phyloP scores from a whole-genome alignment of 2,329 filamentous ascomycete species.

The Magnaporthiopsis incrustans region DNA sequence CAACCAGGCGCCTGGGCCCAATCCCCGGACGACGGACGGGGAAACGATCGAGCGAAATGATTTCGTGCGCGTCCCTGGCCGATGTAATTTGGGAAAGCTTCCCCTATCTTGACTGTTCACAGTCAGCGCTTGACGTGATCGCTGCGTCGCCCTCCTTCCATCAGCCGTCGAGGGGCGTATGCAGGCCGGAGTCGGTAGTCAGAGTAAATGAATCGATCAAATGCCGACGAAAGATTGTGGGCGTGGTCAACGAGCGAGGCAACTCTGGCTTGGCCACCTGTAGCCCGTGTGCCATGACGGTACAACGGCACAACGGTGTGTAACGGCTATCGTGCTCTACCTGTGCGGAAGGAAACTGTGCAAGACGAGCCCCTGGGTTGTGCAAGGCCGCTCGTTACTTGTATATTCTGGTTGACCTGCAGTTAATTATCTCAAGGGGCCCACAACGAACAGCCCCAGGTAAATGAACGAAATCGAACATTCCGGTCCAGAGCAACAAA shows the following conservation, averaged over 20 bases:
- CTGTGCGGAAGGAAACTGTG: too few relatives aligned
- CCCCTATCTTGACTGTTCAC: too few relatives aligned
- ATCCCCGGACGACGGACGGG: not conserved
- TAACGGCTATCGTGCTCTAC: too few relatives aligned
- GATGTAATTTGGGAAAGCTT: not conserved
- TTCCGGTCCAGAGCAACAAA: not conserved
- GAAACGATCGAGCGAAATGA: not conserved
- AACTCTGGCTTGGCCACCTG: not conserved
- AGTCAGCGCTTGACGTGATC: too few relatives aligned
- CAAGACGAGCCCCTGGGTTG: too few relatives aligned
- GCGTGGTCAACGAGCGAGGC: too few relatives aligned
- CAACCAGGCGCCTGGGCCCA: too few relatives aligned
- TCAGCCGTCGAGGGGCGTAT: not conserved
- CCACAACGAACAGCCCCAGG: too few relatives aligned
- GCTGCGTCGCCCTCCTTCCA: not conserved
- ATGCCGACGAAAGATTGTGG: not conserved
- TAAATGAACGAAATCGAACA: not conserved
- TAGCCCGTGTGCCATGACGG: too few relatives aligned
- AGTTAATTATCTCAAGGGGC: too few relatives aligned
- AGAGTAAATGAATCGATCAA: not conserved
- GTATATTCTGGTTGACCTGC: not conserved
- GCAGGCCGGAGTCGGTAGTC: not conserved
- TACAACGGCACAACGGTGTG: too few relatives aligned
- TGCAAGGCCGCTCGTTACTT: too few relatives aligned
- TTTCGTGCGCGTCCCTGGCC: not conserved